Conservation (phyloP, 2,329 filamentous ascomycete species). For the Xylogone sp. region DNA sequence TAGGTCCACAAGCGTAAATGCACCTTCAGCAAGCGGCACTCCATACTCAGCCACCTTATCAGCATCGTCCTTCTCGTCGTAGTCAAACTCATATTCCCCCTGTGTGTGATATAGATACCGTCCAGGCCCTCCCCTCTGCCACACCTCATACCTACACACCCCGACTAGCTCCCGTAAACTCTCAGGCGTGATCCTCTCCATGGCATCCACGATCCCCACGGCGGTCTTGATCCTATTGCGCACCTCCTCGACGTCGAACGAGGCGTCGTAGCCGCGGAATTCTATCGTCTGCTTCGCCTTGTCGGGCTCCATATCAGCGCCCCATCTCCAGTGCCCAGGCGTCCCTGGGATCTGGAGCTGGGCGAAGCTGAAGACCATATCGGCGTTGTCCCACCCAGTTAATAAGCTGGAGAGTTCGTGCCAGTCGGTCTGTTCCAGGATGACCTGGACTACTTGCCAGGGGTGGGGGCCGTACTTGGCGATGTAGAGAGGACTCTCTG, state of each 20-base stretch:
- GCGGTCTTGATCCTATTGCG: constrained; percentile 15
- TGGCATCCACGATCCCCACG: constrained; percentile 15
- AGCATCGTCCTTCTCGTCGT: neutral
- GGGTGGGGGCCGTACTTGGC: neutral
- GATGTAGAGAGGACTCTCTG: constrained; percentile 6
- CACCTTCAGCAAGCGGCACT: constrained; percentile 10
- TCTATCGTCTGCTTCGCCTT: constrained; percentile 16
- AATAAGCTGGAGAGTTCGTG: neutral
- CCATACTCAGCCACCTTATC: constrained; percentile 6
- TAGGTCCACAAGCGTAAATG: constrained; percentile 11
- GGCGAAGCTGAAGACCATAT: neutral
- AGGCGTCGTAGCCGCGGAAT: constrained; percentile 21
- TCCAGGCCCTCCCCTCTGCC: constrained; percentile 6
- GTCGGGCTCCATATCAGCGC: no score
- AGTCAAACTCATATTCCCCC: no score
- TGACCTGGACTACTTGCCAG: constrained; percentile 1
- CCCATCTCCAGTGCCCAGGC: no score
- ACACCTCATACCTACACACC: neutral
- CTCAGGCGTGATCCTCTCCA: neutral
- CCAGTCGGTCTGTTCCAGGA: neutral
- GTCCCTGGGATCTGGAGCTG: no score
- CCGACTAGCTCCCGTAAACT: neutral
- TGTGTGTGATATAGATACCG: no score
- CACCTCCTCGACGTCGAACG: constrained; percentile 11
- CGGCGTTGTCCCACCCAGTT: neutral